These are phyloP conservation scores for Lachancea cidri DNA, from an alignment of 805 yeast genomes.

Conservation along the genomic window DNA sequence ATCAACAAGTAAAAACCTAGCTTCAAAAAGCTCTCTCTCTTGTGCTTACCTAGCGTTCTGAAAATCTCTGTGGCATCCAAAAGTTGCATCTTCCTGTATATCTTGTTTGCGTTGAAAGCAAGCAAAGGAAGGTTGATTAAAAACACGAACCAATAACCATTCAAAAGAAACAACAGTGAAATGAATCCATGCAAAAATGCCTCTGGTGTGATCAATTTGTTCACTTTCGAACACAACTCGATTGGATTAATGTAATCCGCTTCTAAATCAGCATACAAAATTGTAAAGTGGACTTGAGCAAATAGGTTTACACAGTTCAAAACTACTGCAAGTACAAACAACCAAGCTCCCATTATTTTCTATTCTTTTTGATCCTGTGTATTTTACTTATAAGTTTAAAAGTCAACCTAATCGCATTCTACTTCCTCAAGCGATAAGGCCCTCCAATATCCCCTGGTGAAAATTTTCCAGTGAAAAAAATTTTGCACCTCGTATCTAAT, in stretches of 20 bases:
- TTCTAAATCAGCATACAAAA: slow-evolving; percentile 91
- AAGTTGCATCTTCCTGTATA: slow-evolving; percentile 72
- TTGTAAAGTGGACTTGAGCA: slow-evolving; percentile 90
- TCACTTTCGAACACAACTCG: slow-evolving; percentile 89
- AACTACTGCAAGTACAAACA: slow-evolving; percentile 47
- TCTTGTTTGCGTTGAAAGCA: slow-evolving; percentile 78
- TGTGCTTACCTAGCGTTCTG: slow-evolving; percentile 87
- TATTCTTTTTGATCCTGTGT: neutral
- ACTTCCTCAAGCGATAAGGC: neutral
- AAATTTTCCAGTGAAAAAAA: neutral
- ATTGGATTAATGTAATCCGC: slow-evolving; percentile 96
- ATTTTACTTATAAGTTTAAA: neutral
- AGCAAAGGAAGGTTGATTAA: slow-evolving; percentile 76
- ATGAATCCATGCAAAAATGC: slow-evolving; percentile 75
- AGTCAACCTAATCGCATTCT: neutral
- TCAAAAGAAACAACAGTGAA: slow-evolving; percentile 65
- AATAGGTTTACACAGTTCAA: slow-evolving; percentile 85
- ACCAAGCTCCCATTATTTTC: slow-evolving; percentile 17
- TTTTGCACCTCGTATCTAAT: neutral
- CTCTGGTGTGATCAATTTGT: slow-evolving; percentile 86
- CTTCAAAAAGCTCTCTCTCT: slow-evolving; percentile 86
- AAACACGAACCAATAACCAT: slow-evolving; percentile 91
- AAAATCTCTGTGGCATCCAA: slow-evolving; percentile 97
- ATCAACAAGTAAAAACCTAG: slow-evolving; percentile 84
- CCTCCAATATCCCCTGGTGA: neutral